Conservation (phyloP, 805 yeast species). For the Henningerozyma blattae region DNA sequence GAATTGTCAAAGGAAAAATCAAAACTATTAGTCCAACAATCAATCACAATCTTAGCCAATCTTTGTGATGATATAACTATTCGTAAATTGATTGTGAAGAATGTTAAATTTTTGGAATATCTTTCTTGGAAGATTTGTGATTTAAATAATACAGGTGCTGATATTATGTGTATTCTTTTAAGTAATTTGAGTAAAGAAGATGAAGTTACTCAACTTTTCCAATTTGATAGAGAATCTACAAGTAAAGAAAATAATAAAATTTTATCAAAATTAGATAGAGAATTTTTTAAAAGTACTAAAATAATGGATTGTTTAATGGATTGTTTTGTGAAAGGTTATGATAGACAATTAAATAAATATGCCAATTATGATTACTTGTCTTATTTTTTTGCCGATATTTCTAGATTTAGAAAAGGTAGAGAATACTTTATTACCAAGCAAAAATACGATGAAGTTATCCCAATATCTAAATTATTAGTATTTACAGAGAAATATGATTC, state of each 20-base stretch:
- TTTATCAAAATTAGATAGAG: slow-evolving; percentile 28
- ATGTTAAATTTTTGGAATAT: slow-evolving; percentile 40
- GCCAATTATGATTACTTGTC: slow-evolving; percentile 77
- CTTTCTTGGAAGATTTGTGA: slow-evolving; percentile 40
- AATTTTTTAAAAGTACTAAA: slow-evolving; percentile 42
- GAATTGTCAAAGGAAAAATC: slow-evolving; percentile 42
- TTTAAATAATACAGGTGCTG: slow-evolving; percentile 55
- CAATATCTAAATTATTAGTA: slow-evolving; percentile 67
- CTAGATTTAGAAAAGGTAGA: slow-evolving; percentile 66
- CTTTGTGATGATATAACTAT: slow-evolving; percentile 59
- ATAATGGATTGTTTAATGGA: slow-evolving; percentile 78
- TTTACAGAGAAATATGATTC: slow-evolving; percentile 76
- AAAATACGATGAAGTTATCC: slow-evolving; percentile 63
- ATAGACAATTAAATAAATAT: slow-evolving; percentile 53
- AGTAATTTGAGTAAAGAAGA: slow-evolving; percentile 80
- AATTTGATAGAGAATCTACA: slow-evolving; percentile 22
- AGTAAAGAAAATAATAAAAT: slow-evolving; percentile 8
- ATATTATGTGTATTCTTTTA: slow-evolving; percentile 69
- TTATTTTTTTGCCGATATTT: slow-evolving; percentile 80
- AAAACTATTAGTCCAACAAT: slow-evolving; percentile 44
- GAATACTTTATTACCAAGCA: slow-evolving; percentile 64
- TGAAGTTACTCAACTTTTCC: slow-evolving; percentile 41
- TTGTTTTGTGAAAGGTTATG: slow-evolving; percentile 77
- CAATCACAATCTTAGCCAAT: slow-evolving; percentile 73
- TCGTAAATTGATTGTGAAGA: slow-evolving; percentile 55